These are phyloP conservation scores for Trichoderma semiorbis DNA, from an alignment of 2,329 filamentous ascomycete species.

Conservation along the genomic window DNA sequence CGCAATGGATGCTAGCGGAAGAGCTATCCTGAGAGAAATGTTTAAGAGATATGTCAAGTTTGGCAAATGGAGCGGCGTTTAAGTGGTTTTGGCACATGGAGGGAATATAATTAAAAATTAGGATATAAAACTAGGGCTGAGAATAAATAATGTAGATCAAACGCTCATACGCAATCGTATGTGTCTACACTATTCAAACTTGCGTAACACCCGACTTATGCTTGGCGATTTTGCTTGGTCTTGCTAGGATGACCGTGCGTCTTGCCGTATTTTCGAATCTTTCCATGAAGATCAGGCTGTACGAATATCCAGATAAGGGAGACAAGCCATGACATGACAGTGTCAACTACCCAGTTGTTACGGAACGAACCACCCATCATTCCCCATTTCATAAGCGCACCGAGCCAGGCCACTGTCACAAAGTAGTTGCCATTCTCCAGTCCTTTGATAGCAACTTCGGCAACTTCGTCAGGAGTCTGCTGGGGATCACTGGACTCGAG, in stretches of 20 bases:
- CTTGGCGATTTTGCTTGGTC: conserved; percentile 34
- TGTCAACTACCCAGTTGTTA: conserved; percentile 60
- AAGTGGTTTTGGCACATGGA: conserved; percentile 21
- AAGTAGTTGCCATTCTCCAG: conserved; percentile 79
- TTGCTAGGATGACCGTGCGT: conserved; percentile 56
- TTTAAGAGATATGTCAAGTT: conserved; percentile 59
- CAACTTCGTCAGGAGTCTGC: conserved; percentile 76
- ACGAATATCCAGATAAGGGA: conserved; percentile 58
- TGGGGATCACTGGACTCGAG: conserved; percentile 80
- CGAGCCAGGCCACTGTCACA: conserved; percentile 72
- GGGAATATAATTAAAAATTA: not conserved
- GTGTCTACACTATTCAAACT: not conserved
- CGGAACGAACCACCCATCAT: conserved; percentile 53
- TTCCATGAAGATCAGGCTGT: conserved; percentile 52
- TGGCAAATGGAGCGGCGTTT: conserved; percentile 62
- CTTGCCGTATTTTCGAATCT: conserved; percentile 55
- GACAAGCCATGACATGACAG: conserved; percentile 51
- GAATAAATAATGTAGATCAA: conserved; percentile 6
- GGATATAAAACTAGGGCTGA: not conserved
- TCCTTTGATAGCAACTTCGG: conserved; percentile 63
- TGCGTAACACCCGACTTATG: not conserved
- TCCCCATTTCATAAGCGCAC: conserved; percentile 65
- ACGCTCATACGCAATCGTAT: not conserved
- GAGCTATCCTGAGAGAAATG: conserved; percentile 57
- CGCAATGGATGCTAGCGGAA: conserved; percentile 55